Base-by-base conservation (phyloP, 352 stramenopile species). In the Phytophthora tubulina region DNA sequence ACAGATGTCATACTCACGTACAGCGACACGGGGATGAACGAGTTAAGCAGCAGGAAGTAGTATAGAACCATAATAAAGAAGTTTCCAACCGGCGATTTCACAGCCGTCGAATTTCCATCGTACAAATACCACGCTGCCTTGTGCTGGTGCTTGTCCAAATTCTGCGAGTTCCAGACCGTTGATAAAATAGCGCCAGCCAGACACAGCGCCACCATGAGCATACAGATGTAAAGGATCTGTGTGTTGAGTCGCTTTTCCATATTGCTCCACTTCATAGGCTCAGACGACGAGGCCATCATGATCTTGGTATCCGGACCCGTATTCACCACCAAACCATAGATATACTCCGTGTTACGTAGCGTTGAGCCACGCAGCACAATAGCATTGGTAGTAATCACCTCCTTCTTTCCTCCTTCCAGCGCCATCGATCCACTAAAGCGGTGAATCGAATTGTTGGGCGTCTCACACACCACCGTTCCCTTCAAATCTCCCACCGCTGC, bases 1-100 rank as follows among this genome's bases (percentile, higher is more conserved):
- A 97, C 89, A 8, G 98, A 92, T 42, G 91, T 96, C 89, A 99
- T 98, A 70, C 80, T 92, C 30, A 98, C 94, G 72, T 99, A 98
- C 14, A 99, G 81, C 49, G 94, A 98, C 32, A 99, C 92, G 5
- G 96, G 96, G 50, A 99, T 98, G 81, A 99, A 98, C 41, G 92
- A 96, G 68, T 97, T 97, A 41, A 97, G 86, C 56, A 98, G 77
- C 58, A 99, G 73, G 54, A 98, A 96, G 72, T 97, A 98, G 69
- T 97, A 97, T 27, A 98, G 86, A 45, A 98, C 89, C 67, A 95
- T 92, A 67, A 98, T 94, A 32, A 97, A 78, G 45, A 95, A 95
- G 52, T 92, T 91, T n/a, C 77, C 84, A 3, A 84, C 83, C 0
- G 89, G 89, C 7, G 77, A 63, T 38, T 77, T 78, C 35, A 96